A percentile compares a stretch with the other conserved stretches of the same genome.
phyloP scores from a whole-genome alignment of 78 protist species.

The Planoprotostelium fungivorum region DNA sequence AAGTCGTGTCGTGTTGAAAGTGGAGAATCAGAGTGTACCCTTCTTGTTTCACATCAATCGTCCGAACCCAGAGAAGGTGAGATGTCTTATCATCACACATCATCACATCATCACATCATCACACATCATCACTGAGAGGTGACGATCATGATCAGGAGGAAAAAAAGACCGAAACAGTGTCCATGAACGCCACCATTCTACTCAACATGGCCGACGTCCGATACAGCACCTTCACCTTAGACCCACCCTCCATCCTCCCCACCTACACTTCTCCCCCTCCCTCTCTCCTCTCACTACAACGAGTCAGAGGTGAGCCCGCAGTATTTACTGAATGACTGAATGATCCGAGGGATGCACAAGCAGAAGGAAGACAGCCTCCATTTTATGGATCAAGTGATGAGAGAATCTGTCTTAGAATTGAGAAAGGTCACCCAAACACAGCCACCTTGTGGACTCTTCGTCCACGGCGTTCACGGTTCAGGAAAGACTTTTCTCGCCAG shows the following conservation, averaged over 20 bases:
- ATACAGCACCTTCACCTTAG: background rate
- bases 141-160: no score
- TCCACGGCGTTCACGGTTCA: background rate
- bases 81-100: no score
- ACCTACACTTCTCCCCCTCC: no score
- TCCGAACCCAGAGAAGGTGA: no score
- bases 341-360: background rate
- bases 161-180: background rate
- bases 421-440: background rate
- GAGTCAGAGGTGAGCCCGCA: no score
- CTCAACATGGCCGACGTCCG: background rate
- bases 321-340: background rate
- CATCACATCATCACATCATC: no score
- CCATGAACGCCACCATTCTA: background rate
- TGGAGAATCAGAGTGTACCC: background rate
- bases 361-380: background rate
- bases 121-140: background rate
- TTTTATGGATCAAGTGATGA: background rate
- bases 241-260: no score
- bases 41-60: background rate
- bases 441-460: background rate
- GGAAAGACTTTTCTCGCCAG: background rate
- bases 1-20: background rate
- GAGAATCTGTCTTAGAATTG: background rate
- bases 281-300: no score